Conservation (phyloP, 2,329 filamentous ascomycete genomes). For the Diaporthe destruens region DNA sequence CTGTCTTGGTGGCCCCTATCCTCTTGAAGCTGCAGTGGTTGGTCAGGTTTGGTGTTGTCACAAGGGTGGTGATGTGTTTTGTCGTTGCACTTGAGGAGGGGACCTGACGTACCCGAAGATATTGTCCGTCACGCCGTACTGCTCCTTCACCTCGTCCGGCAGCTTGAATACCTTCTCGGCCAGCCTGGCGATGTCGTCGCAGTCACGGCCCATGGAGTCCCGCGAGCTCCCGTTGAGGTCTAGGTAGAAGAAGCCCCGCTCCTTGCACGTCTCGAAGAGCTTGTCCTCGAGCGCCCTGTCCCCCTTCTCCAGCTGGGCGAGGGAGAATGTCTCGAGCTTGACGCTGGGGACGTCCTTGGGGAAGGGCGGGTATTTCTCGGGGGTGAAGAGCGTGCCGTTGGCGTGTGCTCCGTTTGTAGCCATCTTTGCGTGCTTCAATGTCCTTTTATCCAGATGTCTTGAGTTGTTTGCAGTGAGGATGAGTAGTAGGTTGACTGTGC, state of each 20-base stretch:
- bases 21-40: slow-evolving; percentile 31
- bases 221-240: slow-evolving; percentile 37
- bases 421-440: neutral
- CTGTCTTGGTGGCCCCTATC: slow-evolving; percentile 39
- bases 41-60: neutral
- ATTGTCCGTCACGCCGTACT: slow-evolving; percentile 36
- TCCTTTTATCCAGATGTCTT: neutral
- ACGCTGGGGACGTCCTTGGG: slow-evolving; percentile 36
- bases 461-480: neutral
- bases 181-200: slow-evolving; percentile 39
- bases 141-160: slow-evolving; percentile 40
- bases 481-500: neutral
- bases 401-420: slow-evolving; percentile 1
- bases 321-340: slow-evolving; percentile 41
- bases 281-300: slow-evolving; percentile 37
- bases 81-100: no score
- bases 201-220: slow-evolving; percentile 37
- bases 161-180: slow-evolving; percentile 41
- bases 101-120: slow-evolving; percentile 40
- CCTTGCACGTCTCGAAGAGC: slow-evolving; percentile 40
- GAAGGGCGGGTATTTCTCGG: slow-evolving; percentile 32
- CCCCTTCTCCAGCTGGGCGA: slow-evolving; percentile 40
- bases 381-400: slow-evolving; percentile 25
- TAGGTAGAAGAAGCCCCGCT: slow-evolving; percentile 44
- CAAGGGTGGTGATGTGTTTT: no score